Base-by-base conservation (phyloP, 2,329 filamentous ascomycete species). In the Aureobasidium sp. region DNA sequence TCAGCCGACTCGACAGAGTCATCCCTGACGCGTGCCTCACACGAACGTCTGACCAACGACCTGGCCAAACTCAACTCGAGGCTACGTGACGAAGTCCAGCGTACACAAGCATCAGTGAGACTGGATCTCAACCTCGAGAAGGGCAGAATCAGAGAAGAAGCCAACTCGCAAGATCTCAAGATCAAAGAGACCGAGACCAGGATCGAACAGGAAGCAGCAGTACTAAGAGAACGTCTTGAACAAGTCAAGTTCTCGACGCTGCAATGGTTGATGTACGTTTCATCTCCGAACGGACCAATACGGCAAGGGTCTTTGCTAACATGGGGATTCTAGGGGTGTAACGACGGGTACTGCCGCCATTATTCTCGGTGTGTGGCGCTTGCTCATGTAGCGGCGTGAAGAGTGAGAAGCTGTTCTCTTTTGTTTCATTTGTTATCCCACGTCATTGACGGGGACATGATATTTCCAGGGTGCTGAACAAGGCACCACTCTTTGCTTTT, bases 111-210 rank as follows among this genome's bases (percentile, higher is more conserved):
- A 6, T 93, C 89, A 64, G 92, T 97, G 41, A 83, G 93, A 64
- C 78, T 99, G 49, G 94, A 99, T 75, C 78, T 99, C 64, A 99
- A 97, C 75, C 78, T 99, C 49, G 94, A 99, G 72, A 99, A 99
- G 78, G 94, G 94, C 14, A 84, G 94, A 65, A 99, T 97, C 67
- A 82, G 94, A 64, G 94, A 99, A 77, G 94, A 99, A 79, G 91
- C 92, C 21, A 95, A 96, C 67, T 88, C 89, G 62, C 94, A 97
- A 78, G 94, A 99, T 76, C 85, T 99, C 76, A 95, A 96, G 79
- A 91, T 99, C 70, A 97, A 96, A 79, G 94, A 99, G 82, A 97
- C 94, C 13, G 94, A 99, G 79, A 96, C 92, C 62, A 87, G 95
- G 76, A 97, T 99, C 70, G 94, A 99, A 79, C 93, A 97, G 77